Percentiles rank a stretch among this genome's conserved stretches.
Conservation (phyloP, 1,284 basidiomycete species). For the Ustilago trichophora region DNA sequence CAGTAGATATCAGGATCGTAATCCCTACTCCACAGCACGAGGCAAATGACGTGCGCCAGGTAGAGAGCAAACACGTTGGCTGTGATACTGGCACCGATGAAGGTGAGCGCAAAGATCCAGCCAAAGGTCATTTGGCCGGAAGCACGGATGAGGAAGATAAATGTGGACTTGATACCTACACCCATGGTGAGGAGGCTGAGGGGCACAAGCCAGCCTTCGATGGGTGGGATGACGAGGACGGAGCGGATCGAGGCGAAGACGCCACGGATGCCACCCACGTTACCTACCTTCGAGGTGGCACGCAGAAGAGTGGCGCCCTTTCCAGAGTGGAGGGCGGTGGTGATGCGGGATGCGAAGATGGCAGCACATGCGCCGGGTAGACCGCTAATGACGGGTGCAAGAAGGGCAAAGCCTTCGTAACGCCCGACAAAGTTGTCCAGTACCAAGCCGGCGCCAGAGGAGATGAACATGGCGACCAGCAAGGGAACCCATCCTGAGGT, state of each 20-base stretch:
- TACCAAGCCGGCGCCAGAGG: slow-evolving; percentile 87
- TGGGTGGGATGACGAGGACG: slow-evolving; percentile 35
- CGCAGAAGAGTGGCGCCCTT: slow-evolving; percentile 37
- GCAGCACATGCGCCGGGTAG: slow-evolving; percentile 78
- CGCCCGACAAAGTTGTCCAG: slow-evolving; percentile 86
- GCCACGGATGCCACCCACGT: slow-evolving; percentile 22
- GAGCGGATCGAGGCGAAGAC: slow-evolving; percentile 16
- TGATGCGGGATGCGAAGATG: slow-evolving; percentile 88
- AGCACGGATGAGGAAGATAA: slow-evolving; percentile 47
- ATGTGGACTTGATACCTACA: slow-evolving; percentile 45
- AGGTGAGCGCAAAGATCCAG: slow-evolving; percentile 50
- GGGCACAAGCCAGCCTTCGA: slow-evolving; percentile 60
- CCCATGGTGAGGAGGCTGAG: slow-evolving; percentile 52
- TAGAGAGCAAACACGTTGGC: slow-evolving; percentile 72
- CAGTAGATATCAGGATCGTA: slow-evolving; percentile 89
- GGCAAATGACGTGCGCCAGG: slow-evolving; percentile 77
- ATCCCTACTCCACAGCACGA: slow-evolving; percentile 81
- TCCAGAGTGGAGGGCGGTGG: slow-evolving; percentile 78
- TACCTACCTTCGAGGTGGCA: slow-evolving; percentile 19
- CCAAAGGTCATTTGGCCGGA: slow-evolving; percentile 56
- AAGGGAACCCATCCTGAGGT: slow-evolving; percentile 88
- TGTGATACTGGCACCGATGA: slow-evolving; percentile 16
- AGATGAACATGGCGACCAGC: slow-evolving; percentile 90
- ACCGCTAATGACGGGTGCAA: slow-evolving; percentile 88
- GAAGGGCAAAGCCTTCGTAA: slow-evolving; percentile 85